Conservation (phyloP, 495 filamentous ascomycete genomes). For the Elasticomyces elasticus region DNA sequence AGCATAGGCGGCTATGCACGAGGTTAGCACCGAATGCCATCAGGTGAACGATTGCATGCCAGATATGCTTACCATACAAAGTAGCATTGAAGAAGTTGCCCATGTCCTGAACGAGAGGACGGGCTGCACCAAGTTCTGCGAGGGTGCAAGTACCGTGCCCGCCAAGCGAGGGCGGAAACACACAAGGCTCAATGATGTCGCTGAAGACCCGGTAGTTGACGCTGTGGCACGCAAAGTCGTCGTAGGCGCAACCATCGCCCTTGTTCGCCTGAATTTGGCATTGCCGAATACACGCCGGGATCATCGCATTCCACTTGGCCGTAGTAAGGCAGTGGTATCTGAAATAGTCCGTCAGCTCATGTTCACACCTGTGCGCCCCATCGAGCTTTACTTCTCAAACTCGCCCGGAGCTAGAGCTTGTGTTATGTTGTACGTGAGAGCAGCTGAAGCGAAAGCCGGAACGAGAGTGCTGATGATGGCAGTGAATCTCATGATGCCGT, state of each 20-base stretch:
- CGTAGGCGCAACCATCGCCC: conserved; percentile 6
- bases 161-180: conserved; percentile 4
- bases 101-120: conserved; percentile 8
- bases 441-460: neutral
- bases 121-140: conserved; percentile 2
- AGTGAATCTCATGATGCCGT: neutral
- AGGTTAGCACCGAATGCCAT: too few species aligned
- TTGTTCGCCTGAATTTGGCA: conserved; percentile 4
- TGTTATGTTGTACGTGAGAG: neutral
- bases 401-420: neutral
- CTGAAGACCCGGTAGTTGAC: conserved; percentile 7
- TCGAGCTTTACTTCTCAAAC: neutral
- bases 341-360: too few species aligned
- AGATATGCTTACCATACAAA: too few species aligned
- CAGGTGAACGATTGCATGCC: too few species aligned
- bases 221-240: conserved; percentile 11
- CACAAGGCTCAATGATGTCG: conserved; percentile 13
- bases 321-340: neutral
- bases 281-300: neutral
- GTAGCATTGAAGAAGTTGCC: conserved; percentile 16
- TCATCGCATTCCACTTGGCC: neutral
- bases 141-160: conserved; percentile 5
- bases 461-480: conserved; percentile 1
- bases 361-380: too few species aligned
- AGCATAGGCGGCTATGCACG: neutral